Evolutionary conservation across 768 basidiomycete species (phyloP).

Genomic region (Kwoniella dejecticola): DNA sequence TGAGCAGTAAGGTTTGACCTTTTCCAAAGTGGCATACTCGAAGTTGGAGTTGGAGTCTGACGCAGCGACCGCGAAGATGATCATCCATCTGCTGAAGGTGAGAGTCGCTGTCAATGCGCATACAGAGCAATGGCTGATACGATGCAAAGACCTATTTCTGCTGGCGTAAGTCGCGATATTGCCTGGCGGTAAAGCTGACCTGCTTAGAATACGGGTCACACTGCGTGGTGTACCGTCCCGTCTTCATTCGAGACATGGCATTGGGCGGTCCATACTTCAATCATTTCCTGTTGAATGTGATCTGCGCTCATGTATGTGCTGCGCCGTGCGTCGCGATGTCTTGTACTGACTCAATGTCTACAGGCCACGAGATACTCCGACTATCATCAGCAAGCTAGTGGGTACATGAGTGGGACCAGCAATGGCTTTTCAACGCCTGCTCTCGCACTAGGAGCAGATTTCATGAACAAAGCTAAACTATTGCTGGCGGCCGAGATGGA

Average conservation of each 20-base stretch:
- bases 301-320: slow-evolving; percentile 24
- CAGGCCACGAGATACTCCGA: slow-evolving; percentile 28
- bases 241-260: slow-evolving; percentile 38
- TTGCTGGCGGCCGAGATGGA: slow-evolving; percentile 29
- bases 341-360: background rate
- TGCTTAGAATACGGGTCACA: slow-evolving; percentile 28
- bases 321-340: background rate
- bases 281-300: slow-evolving; percentile 29
- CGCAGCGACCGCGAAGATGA: slow-evolving; percentile 19
- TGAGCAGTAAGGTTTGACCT: background rate
- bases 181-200: background rate
- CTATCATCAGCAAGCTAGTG: slow-evolving; percentile 5
- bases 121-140: background rate
- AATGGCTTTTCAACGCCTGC: slow-evolving; percentile 5
- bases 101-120: background rate
- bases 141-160: slow-evolving; percentile 22
- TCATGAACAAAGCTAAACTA: slow-evolving; percentile 22
- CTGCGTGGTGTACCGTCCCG: slow-evolving; percentile 31
- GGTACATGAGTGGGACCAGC: background rate
- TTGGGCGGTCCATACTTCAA: slow-evolving; percentile 33
- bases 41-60: slow-evolving; percentile 26
- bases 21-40: slow-evolving; percentile 30
- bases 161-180: slow-evolving; percentile 22
- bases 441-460: slow-evolving; percentile 17
- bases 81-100: slow-evolving; percentile 30